Evolutionary conservation across 768 basidiomycete genomes (phyloP), one percentile per base, ranked within the genome.

Genomic region (Psilocybe azurescens): DNA sequence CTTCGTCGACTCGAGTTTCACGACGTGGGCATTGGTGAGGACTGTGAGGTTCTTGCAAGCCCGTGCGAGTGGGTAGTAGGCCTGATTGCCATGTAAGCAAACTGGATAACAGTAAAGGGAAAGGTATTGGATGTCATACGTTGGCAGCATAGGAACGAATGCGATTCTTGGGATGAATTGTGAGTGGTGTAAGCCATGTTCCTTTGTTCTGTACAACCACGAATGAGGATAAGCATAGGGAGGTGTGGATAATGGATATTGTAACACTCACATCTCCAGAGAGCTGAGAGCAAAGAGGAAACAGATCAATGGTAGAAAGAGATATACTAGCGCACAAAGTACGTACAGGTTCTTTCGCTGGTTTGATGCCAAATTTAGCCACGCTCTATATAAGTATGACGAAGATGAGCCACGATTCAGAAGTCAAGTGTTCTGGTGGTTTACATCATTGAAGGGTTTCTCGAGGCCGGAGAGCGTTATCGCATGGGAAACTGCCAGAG

Each of bases 271-370:
- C 56, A 58, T 58, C 32, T 48, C 56, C 56, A 9, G 56, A 58
- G 13, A 58, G 48, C 56, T 58, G 30, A 4, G 18, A 7, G 13
- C 16, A 32, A 10, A 11, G 28, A 4, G 24, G 14, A n/a, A 20
- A 14, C n/a, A 16, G 24, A 16, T 41, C 48, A 20, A 29, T 18
- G 3, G 33, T 13, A 16, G 18, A 57, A 6, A 47, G 3, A 33
- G 3, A 28, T 11, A 49, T 5, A 10, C 5, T 33, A 39, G 20
- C 20, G 20, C 3, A 14, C 14, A 36, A 20, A 32, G 13, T 2
- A 38, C 56, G 7, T 58, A 58, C 56, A 18, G 56, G 56, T 20
- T 58, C 56, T 20, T 49, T 49, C 2, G 56, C 56, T 11, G 46
- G 46, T n/a, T 49, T 41, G 36, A 58, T 50, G 29, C 56, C 56